phyloP scores from a whole-genome alignment of 805 yeast species.

The Candida caryicola region DNA sequence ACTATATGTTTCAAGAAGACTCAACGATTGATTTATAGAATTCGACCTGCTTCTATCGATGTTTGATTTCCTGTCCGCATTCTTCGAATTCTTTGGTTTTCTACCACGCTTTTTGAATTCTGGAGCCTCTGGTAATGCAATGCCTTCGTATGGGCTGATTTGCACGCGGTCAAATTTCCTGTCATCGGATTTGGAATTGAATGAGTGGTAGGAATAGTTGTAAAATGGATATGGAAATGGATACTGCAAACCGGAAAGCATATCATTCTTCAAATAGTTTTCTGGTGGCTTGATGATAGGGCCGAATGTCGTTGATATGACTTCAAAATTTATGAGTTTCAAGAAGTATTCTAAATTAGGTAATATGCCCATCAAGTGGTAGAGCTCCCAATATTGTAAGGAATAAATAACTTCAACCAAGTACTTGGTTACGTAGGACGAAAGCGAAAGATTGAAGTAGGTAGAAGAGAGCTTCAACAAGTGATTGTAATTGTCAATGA shows the following conservation, averaged over 20 bases:
- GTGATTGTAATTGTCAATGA: conserved; percentile 37
- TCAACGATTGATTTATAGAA: neutral
- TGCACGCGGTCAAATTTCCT: conserved; percentile 25
- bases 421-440: conserved; percentile 38
- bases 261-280: conserved; percentile 31
- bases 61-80: neutral
- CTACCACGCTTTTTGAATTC: neutral
- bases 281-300: conserved; percentile 39
- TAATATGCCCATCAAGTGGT: conserved; percentile 33
- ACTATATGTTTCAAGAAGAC: neutral
- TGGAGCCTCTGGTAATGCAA: conserved; percentile 23
- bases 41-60: conserved; percentile 2
- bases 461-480: conserved; percentile 29
- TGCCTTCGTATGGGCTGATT: conserved; percentile 37
- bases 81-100: neutral
- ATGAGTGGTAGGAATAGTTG: conserved; percentile 41
- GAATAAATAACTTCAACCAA: conserved; percentile 37
- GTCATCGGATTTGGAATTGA: conserved; percentile 24
- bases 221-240: conserved; percentile 47
- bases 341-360: conserved; percentile 35
- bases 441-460: conserved; percentile 37
- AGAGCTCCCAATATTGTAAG: conserved; percentile 44
- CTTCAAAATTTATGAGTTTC: conserved; percentile 32
- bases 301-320: conserved; percentile 35
- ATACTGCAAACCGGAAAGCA: conserved; percentile 41